Conservation (phyloP, 2,329 filamentous ascomycete species). For the Nigrospora osmanthi region DNA sequence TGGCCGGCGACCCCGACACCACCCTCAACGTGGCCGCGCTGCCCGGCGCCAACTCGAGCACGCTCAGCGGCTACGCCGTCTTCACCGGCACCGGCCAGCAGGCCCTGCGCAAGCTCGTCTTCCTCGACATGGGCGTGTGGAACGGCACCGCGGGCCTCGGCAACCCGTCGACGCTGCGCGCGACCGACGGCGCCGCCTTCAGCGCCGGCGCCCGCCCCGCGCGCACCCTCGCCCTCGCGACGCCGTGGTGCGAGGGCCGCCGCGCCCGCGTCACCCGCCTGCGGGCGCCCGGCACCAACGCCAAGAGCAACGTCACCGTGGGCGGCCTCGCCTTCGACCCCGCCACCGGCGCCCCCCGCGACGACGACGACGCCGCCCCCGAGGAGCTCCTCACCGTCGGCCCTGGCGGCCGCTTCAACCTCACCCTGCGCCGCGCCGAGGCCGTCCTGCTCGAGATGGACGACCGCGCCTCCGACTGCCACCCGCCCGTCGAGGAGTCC, state of each 20-base stretch:
- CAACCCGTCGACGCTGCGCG: slow-evolving; percentile 24
- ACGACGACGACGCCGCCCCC: too few relatives aligned
- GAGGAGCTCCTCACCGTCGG: slow-evolving; percentile 17
- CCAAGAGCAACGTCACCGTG: slow-evolving; percentile 23
- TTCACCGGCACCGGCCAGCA: slow-evolving; percentile 9
- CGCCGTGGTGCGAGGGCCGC: slow-evolving; percentile 18
- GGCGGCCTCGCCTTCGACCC: slow-evolving; percentile 22
- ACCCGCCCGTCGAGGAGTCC: background rate
- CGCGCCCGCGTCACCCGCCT: slow-evolving; percentile 17
- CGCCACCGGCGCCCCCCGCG: slow-evolving; percentile 12
- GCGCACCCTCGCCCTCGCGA: slow-evolving; percentile 15
- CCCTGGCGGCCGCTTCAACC: slow-evolving; percentile 12
- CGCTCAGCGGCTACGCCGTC: slow-evolving; percentile 23
- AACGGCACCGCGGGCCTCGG: slow-evolving; percentile 24
- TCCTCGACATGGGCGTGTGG: slow-evolving; percentile 27
- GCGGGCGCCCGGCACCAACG: slow-evolving; percentile 24
- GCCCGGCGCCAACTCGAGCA: slow-evolving; percentile 22
- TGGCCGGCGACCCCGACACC: slow-evolving; percentile 4
- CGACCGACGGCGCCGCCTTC: slow-evolving; percentile 18
- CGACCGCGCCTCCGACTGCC: background rate
- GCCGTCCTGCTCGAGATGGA: slow-evolving; percentile 20
- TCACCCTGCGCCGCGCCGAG: slow-evolving; percentile 19
- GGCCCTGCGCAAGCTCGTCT: slow-evolving; percentile 20
- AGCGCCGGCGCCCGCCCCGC: slow-evolving; percentile 18
- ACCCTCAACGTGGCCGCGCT: slow-evolving; percentile 18